Evolutionary conservation across 2,329 filamentous ascomycete species (phyloP).

Genomic region (Epichloe glyceriae): DNA sequence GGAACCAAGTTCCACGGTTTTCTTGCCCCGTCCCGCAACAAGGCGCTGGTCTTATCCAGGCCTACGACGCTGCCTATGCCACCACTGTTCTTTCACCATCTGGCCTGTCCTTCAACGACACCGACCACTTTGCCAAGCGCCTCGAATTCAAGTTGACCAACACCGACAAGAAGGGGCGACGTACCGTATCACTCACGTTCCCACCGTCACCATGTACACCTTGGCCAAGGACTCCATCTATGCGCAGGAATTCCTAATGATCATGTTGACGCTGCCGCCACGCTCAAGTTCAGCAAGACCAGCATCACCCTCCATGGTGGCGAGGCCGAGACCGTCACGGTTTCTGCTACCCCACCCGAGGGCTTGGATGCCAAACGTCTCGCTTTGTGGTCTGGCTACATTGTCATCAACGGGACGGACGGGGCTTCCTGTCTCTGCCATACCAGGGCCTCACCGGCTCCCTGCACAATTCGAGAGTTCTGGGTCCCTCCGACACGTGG

Average conservation of each 20-base stretch:
- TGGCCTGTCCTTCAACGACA: conserved; percentile 53
- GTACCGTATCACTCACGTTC: conserved; percentile 38
- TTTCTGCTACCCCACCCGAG: conserved; percentile 3
- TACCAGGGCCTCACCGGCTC: conserved; percentile 28
- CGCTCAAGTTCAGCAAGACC: conserved; percentile 8
- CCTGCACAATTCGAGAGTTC: conserved; percentile 16
- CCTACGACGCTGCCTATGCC: conserved; percentile 43
- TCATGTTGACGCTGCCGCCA: conserved; percentile 27
- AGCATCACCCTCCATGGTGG: conserved; percentile 3
- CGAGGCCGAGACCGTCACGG: conserved; percentile 4
- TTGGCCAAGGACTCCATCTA: conserved; percentile 19
- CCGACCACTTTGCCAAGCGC: conserved; percentile 36
- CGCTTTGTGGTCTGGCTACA: conserved; percentile 8
- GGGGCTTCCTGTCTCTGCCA: conserved; percentile 25
- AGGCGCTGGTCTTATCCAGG: conserved; percentile 47
- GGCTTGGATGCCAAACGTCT: conserved; percentile 5
- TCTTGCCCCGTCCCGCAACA: conserved; percentile 45
- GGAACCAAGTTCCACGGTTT: conserved; percentile 21
- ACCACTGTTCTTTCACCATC: conserved; percentile 39
- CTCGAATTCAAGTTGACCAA: conserved; percentile 45
- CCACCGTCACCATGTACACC: conserved; percentile 41
- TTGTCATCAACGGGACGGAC: conserved; percentile 22
- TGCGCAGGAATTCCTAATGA: conserved; percentile 31
- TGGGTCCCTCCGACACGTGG: conserved; percentile 14
- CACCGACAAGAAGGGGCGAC: conserved; percentile 32